Evolutionary conservation across 176 grass and related monocot genomes (phyloP).

Genomic region (Oryza nivara): DNA sequence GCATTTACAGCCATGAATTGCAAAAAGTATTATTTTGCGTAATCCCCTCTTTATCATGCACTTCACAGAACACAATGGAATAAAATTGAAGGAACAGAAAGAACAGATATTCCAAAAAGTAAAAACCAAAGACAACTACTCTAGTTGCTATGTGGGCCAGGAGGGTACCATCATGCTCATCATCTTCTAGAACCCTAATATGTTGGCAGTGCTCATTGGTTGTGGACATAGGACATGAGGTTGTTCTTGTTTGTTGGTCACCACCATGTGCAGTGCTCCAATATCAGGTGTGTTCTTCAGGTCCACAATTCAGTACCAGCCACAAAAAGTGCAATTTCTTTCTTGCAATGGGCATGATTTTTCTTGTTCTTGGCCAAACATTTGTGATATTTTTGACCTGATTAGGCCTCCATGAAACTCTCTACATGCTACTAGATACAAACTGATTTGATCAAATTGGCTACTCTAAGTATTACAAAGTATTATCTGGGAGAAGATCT

Average conservation of each 20-base stretch:
- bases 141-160: conserved; percentile 24
- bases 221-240: not conserved
- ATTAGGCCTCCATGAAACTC: conserved; percentile 40
- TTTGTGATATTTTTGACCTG: conserved; percentile 21
- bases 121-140: not conserved
- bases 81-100: not conserved
- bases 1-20: not conserved
- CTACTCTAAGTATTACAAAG: conserved; percentile 24
- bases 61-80: conserved; percentile 17
- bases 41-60: not conserved
- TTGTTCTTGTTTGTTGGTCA: conserved; percentile 14
- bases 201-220: not conserved
- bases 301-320: conserved; percentile 6
- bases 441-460: conserved; percentile 8
- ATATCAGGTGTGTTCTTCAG: conserved; percentile 12
- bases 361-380: conserved; percentile 37
- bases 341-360: conserved; percentile 24
- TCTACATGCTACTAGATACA: conserved; percentile 22
- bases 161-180: conserved; percentile 13
- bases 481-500: conserved; percentile 38
- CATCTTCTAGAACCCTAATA: conserved; percentile 34
- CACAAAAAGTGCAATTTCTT: conserved; percentile 28
- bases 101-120: not conserved
- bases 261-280: conserved; percentile 44
- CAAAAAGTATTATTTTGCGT: conserved; percentile 12